Base-by-base conservation (phyloP, 176 grass and related monocot genomes). In the Aegilops sharonensis region DNA sequence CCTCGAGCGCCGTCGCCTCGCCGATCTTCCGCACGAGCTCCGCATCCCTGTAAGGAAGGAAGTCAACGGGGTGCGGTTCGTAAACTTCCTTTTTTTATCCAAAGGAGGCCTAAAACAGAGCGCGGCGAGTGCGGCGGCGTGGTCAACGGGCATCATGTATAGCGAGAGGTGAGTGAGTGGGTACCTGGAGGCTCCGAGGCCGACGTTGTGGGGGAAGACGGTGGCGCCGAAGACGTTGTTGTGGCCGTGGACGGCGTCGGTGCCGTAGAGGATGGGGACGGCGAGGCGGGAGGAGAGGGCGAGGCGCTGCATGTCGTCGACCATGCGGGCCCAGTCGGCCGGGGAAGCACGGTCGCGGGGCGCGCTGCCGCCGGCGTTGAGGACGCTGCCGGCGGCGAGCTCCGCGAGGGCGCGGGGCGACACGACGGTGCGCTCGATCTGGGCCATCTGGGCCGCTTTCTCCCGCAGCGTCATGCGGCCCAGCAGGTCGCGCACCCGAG, bases 181-280 rank as follows among this genome's bases (percentile, higher is more conserved):
- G 20, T 81, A 94, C 97, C 90, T 99, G 75, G 83, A 40, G 65
- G 92, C 94, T n/a, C 94, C 94, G 78, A 97, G 89, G 29, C 87
- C 90, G 68, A 97, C 87, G 82, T 99, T 99, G 88, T 99, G 94
- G 3, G 97, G 90, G 83, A 99, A 99, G 9, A 99, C 42, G 68
- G 90, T 97, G 85, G 94, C 94, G 86, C 94, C 90, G 79, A 77
- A 99, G 72, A 94, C 72, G 86, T 91, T 99, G 80, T 91, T 99
- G 89, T 97, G 90, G 32, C 97, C 94, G 72, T 99, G 97, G 71
- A 94, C 87, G 68, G 94, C 94, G 37, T 99, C 94, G 56, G 89
- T 62, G 56, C 77, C 77, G 56, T 14, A 79, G 34, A 79, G 54
- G 77, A 79, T 40, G 56, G 56, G 54, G 21, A 62, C 34, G 77